Evolutionary conservation across 129 eudicot genomes (phyloP).

Genomic region (Cynara cardunculus): DNA sequence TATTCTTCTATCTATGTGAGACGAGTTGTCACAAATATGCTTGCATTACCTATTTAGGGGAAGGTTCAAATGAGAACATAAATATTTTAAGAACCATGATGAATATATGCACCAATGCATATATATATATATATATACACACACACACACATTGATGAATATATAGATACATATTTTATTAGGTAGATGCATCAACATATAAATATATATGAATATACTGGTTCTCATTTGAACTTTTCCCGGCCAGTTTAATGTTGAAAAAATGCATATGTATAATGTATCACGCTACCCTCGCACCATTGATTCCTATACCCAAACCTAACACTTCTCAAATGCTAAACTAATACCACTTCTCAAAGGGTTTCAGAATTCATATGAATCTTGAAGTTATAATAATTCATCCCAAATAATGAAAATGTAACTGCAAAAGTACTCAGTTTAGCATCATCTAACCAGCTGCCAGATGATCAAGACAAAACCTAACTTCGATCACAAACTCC

Average conservation of each 20-base stretch:
- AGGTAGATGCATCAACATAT: not conserved
- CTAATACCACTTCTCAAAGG: not conserved
- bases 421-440: not conserved
- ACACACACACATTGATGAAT: not conserved
- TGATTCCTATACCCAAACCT: not conserved
- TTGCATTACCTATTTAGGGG: too few species aligned
- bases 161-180: not conserved
- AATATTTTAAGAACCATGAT: not conserved
- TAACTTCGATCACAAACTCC: not conserved
- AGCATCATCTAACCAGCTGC: not conserved
- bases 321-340: not conserved
- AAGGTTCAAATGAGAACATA: not conserved
- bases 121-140: too few species aligned
- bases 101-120: not conserved
- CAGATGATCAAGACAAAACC: not conserved
- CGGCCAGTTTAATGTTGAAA: not conserved
- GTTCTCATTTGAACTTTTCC: not conserved
- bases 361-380: not conserved
- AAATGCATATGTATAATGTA: too few species aligned
- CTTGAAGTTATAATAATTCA: not conserved
- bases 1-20: too few species aligned
- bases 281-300: not conserved
- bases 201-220: too few species aligned
- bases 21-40: too few species aligned
- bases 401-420: not conserved